Base-by-base conservation (phyloP, 345 rosid species). In the Mallotus nudiflorus region DNA sequence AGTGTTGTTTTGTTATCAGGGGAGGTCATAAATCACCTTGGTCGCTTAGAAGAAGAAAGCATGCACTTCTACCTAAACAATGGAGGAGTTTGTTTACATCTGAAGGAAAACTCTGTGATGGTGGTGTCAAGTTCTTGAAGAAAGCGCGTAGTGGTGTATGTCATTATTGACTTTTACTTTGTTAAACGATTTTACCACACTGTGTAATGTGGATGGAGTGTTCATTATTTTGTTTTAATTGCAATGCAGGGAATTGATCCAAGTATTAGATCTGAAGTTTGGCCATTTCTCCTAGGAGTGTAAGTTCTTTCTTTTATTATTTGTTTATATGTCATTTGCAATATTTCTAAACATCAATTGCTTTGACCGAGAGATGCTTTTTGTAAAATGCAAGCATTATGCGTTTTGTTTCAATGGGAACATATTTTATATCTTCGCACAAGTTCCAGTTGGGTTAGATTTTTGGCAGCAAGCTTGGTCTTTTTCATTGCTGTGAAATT, bases 281-380 rank as follows among this genome's bases (percentile, higher is more conserved):
- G 98, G 98, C 97, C 95, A 14, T 94, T 94, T 77, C 95, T 94
- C 64, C 96, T 91, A 71, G 98, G 95, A 84, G 80, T 91, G 98
- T 94, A 88, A 88, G 95, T 45, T 72, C 42, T 33, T 6, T 69
- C n/a, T 60, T 49, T 19, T 28, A 11, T n/a, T n/a, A 24, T 49
- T 5, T 49, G 19, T 35, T 29, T 33, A 60, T 33, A 14, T 40
- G 37, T 50, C 40, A 5, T 59, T 59, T 35, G n/a, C 35, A 7
- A 10, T 16, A n/a, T 15, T 1, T 20, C 39, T 22, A 51, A 52
- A 49, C 1, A 55, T 2, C 31, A 25, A 0, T 19, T 6, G 14
- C 49, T 13, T 40, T 55, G 49, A 18, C 16, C 8, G 11, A 53
- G 71, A 37, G 39, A 39, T 20, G 44, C n/a, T 64, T 66, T 63